phyloP scores from a whole-genome alignment of 2,329 filamentous ascomycete species.

The Trichoderma afroharzianum region DNA sequence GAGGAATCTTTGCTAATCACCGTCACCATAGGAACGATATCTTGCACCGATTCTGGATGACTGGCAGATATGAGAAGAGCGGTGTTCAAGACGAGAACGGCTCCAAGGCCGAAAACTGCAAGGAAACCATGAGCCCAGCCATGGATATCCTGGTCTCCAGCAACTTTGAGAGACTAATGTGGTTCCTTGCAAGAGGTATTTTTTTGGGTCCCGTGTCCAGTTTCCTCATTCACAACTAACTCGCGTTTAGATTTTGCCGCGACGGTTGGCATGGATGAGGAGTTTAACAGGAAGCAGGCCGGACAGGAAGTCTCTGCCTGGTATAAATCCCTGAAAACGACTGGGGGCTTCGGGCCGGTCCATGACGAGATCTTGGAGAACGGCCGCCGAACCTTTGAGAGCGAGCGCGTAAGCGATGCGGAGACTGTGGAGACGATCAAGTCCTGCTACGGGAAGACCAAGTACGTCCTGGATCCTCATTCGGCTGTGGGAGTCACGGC shows the following conservation, averaged over 20 bases:
- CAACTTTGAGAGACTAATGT: slow-evolving; percentile 94
- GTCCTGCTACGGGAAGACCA: slow-evolving; percentile 53
- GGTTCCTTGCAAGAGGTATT: slow-evolving; percentile 66
- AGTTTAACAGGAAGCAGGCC: slow-evolving; percentile 64
- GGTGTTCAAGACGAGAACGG: neutral
- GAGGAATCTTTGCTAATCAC: neutral
- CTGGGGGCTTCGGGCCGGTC: slow-evolving; percentile 77
- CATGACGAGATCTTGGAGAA: slow-evolving; percentile 66
- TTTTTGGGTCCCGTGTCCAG: neutral
- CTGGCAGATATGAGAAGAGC: slow-evolving; percentile 85
- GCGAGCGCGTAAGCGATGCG: slow-evolving; percentile 65
- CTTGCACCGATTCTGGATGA: slow-evolving; percentile 90
- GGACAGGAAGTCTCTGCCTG: slow-evolving; percentile 74
- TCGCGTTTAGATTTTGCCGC: slow-evolving; percentile 52
- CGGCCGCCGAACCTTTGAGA: slow-evolving; percentile 74
- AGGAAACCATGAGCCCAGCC: slow-evolving; percentile 79
- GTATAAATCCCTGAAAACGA: slow-evolving; percentile 75
- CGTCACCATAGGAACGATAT: slow-evolving; percentile 68
- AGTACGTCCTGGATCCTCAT: slow-evolving; percentile 91
- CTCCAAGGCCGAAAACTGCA: slow-evolving; percentile 41
- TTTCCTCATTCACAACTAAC: slow-evolving; percentile 42
- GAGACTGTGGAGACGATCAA: slow-evolving; percentile 66
- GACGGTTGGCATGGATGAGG: slow-evolving; percentile 57
- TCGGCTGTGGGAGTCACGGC: slow-evolving; percentile 83
- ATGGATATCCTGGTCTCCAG: slow-evolving; percentile 98